phyloP scores from a whole-genome alignment of 2,329 filamentous ascomycete genomes.

The Tolypocladium cylindrosporum region DNA sequence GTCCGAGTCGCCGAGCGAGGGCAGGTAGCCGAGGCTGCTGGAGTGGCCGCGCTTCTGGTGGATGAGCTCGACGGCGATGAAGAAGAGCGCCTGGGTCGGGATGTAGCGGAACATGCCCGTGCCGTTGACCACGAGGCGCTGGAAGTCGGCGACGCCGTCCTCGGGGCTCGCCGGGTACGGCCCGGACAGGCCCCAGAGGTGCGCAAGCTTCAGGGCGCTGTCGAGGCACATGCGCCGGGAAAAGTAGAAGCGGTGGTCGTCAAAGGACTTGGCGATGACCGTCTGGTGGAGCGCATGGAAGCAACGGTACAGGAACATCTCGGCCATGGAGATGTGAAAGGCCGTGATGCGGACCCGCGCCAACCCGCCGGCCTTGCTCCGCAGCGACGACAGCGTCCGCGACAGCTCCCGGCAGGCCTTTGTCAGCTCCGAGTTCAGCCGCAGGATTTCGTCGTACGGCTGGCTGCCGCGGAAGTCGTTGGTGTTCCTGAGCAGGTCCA shows the following conservation, averaged over 20 bases:
- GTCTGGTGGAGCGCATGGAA: constrained; percentile 45
- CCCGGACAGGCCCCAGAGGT: constrained; percentile 19
- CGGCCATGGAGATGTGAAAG: constrained; percentile 32
- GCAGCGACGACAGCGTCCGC: constrained; percentile 22
- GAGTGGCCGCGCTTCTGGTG: constrained; percentile 32
- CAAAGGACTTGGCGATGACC: constrained; percentile 31
- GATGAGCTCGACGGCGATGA: constrained; percentile 35
- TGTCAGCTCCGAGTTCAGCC: constrained; percentile 33
- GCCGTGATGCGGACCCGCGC: constrained; percentile 12
- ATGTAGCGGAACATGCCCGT: constrained; percentile 32
- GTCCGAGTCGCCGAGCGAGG: constrained; percentile 20
- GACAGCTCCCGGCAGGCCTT: constrained; percentile 24
- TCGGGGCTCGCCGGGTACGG: constrained; percentile 5
- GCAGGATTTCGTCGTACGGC: constrained; percentile 37
- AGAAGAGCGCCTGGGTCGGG: constrained; percentile 27
- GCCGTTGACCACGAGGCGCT: constrained; percentile 28
- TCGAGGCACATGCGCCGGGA: constrained; percentile 41
- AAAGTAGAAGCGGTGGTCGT: constrained; percentile 40
- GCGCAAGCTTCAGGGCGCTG: constrained; percentile 24
- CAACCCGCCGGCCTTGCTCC: constrained; percentile 13
- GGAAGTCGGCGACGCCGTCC: constrained; percentile 10
- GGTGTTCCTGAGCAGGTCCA: constrained; percentile 32
- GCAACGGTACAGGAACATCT: constrained; percentile 34
- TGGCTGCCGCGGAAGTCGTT: constrained; percentile 34
- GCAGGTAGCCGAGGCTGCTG: constrained; percentile 16